phyloP scores from a whole-genome alignment of 2,329 filamentous ascomycete species.

The Biscogniauxia marginata region DNA sequence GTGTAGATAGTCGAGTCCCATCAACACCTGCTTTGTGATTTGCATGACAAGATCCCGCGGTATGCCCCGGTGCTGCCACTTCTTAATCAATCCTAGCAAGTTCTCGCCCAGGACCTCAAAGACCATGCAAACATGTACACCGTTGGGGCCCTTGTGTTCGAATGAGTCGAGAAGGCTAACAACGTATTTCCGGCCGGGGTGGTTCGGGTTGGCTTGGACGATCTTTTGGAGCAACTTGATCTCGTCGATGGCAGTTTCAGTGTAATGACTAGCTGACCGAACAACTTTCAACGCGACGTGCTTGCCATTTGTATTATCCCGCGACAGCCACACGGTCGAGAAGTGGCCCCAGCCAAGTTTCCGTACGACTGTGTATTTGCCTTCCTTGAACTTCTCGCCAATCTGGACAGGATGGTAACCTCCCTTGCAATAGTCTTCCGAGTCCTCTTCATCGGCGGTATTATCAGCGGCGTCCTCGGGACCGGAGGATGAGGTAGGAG shows the following conservation, averaged over 20 bases:
- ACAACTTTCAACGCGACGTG: constrained; percentile 98
- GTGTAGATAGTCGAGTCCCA: constrained; percentile 94
- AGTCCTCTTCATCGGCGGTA: constrained; percentile 97
- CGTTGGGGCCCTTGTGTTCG: constrained; percentile 95
- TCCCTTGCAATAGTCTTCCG: constrained; percentile 98
- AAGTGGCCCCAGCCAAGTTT: constrained; percentile 99
- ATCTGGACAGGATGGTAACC: constrained; percentile 95
- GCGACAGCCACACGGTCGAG: constrained; percentile 86
- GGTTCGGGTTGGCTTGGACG: constrained; percentile 89
- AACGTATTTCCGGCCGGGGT: constrained; percentile 91
- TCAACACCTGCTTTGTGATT: constrained; percentile 95
- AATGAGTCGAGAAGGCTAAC: constrained; percentile 96
- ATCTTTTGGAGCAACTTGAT: constrained; percentile 98
- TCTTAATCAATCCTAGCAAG: constrained; percentile 90
- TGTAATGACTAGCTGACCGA: constrained; percentile 95
- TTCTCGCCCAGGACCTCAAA: constrained; percentile 98
- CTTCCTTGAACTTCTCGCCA: constrained; percentile 96
- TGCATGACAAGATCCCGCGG: constrained; percentile 97
- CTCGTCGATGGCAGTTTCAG: constrained; percentile 97
- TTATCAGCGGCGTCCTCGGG: constrained; percentile 84
- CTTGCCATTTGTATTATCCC: constrained; percentile 84
- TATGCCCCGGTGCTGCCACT: constrained; percentile 96
- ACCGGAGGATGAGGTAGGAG: constrained; percentile 74
- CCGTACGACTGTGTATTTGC: constrained; percentile 91
- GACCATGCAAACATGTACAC: constrained; percentile 97